These are phyloP conservation scores for Poterioochromonas sp. DNA, from an alignment of 352 stramenopile genomes.

Conservation along the genomic window DNA sequence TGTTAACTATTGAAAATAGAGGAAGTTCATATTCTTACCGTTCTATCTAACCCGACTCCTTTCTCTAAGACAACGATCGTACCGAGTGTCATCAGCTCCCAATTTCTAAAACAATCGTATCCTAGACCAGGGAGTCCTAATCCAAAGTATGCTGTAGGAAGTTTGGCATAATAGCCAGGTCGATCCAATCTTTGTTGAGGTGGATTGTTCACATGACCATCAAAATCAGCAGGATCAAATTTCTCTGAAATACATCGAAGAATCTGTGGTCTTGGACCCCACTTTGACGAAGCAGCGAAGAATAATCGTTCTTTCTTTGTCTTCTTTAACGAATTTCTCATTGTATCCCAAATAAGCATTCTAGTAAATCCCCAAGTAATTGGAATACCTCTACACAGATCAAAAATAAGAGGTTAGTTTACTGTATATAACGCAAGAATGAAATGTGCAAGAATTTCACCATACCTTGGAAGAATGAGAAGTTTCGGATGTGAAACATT, in stretches of 20 bases:
- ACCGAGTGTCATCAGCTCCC: slow-evolving; percentile 20
- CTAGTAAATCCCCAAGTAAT: slow-evolving; percentile 18
- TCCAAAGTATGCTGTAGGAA: slow-evolving; percentile 2
- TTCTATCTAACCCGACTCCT: slow-evolving; percentile 21
- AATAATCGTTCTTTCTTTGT: background rate
- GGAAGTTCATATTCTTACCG: background rate
- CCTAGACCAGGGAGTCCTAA: slow-evolving; percentile 13
- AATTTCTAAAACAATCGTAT: slow-evolving; percentile 25
- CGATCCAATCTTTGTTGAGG: background rate
- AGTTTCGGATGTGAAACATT: slow-evolving; percentile 26
- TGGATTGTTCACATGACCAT: background rate
- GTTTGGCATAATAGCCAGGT: background rate
- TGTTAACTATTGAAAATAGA: background rate
- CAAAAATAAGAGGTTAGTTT: background rate
- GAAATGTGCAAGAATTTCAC: too few species aligned
- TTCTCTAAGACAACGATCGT: slow-evolving; percentile 21
- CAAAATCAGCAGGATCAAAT: background rate
- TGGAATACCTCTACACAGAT: slow-evolving; percentile 17
- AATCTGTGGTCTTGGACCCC: slow-evolving; percentile 27
- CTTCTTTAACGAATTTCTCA: background rate
- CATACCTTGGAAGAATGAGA: background rate
- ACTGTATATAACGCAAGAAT: too few species aligned
- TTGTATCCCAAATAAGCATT: slow-evolving; percentile 7
- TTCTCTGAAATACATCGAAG: slow-evolving; percentile 27
- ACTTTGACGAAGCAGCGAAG: background rate